Percentiles rank a stretch among this genome's conserved stretches.
phyloP scores from a whole-genome alignment of 169 alveolate species.

The Plasmodium fragile region DNA sequence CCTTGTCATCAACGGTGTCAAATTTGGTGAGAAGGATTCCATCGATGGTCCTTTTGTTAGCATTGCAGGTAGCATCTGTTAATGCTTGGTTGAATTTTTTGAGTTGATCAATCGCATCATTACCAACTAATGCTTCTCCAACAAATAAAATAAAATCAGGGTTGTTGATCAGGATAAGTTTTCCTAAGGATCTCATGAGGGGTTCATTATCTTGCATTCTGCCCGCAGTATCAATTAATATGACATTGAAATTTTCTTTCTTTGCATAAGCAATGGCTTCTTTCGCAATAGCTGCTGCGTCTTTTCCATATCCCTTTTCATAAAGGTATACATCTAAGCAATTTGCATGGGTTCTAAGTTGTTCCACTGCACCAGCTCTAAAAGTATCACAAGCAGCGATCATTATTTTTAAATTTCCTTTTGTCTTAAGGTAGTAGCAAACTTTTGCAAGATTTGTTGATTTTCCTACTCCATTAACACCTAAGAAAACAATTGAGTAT shows the following conservation, averaged over 20 bases:
- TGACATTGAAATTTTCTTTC: slow-evolving; percentile 95
- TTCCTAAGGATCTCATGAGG: slow-evolving; percentile 97
- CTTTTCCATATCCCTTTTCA: slow-evolving; percentile 99
- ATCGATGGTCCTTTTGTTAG: slow-evolving; percentile 96
- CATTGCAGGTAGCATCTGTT: slow-evolving; percentile 70
- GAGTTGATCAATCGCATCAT: slow-evolving; percentile 99
- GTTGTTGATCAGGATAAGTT: slow-evolving; percentile 95
- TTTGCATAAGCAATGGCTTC: slow-evolving; percentile 95
- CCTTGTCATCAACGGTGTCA: slow-evolving; percentile 99
- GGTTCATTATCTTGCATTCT: slow-evolving; percentile 99
- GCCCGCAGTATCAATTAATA: slow-evolving; percentile 99
- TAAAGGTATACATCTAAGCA: slow-evolving; percentile 96
- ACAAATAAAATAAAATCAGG: slow-evolving; percentile 98
- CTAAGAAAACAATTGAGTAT: slow-evolving; percentile 94
- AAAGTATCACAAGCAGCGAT: slow-evolving; percentile 99
- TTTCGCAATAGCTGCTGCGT: slow-evolving; percentile 97
- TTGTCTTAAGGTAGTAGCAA: slow-evolving; percentile 94
- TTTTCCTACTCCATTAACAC: slow-evolving; percentile 99
- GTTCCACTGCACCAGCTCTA: slow-evolving; percentile 99
- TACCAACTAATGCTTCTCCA: slow-evolving; percentile 99
- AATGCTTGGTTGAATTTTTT: slow-evolving; percentile 95
- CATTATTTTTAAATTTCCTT: slow-evolving; percentile 95
- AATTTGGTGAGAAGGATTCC: slow-evolving; percentile 99
- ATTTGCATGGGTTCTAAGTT: slow-evolving; percentile 96
- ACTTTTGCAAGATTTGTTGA: slow-evolving; percentile 99